Conservation (phyloP, 1,284 basidiomycete species). For the Moniliophthora roreri region DNA sequence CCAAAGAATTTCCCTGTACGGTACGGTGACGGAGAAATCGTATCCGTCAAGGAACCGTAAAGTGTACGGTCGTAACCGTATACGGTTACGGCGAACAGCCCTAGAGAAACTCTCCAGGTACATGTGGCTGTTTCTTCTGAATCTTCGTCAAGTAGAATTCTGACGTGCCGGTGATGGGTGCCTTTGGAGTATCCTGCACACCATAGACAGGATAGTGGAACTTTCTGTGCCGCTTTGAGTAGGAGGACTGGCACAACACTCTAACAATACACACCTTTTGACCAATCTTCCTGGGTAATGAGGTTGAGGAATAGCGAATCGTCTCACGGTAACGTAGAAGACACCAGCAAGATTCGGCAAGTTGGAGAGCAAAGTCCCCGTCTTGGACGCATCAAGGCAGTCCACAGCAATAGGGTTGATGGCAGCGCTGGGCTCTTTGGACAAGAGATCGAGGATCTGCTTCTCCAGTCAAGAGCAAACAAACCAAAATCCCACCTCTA, state of each 20-base stretch:
- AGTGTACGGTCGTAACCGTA: no score
- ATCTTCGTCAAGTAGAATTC: conserved; percentile 10
- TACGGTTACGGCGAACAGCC: no score
- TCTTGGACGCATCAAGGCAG: conserved; percentile 3
- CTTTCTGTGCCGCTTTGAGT: conserved; percentile 4
- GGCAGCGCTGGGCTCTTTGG: background rate
- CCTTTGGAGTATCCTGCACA: conserved; percentile 11
- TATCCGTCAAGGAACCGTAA: no score
- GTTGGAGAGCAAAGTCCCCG: background rate
- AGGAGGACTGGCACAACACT: background rate
- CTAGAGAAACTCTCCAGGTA: conserved; percentile 4
- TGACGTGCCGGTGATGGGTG: conserved; percentile 3
- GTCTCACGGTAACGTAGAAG: conserved; percentile 18
- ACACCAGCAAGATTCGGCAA: conserved; percentile 9
- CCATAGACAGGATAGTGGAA: conserved; percentile 4
- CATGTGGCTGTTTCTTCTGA: conserved; percentile 8
- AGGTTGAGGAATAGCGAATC: conserved; percentile 18
- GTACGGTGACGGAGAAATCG: no score
- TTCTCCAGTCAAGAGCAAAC: conserved; percentile 1
- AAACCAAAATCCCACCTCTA: no score
- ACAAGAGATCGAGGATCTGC: background rate
- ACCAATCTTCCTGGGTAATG: conserved; percentile 16
- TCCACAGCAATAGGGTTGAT: conserved; percentile 2
- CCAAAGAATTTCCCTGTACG: no score
- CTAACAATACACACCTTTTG: conserved; percentile 10